A percentile compares a stretch with the other conserved stretches of the same genome.
Evolutionary conservation across 805 yeast species (phyloP).

Genomic region (Candida vaughaniae): DNA sequence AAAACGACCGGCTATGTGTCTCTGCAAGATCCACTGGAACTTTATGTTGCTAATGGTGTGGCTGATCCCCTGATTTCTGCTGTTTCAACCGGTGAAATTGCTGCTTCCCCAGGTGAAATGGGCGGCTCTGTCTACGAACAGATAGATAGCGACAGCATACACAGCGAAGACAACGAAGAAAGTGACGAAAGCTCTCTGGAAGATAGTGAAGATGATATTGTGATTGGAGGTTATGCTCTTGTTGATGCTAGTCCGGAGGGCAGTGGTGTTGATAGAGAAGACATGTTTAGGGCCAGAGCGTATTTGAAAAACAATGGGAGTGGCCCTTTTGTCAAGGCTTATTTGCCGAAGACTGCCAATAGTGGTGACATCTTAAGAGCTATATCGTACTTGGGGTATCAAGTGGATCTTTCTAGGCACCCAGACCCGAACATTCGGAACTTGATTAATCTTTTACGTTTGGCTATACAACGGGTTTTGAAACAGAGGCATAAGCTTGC

Average conservation of each 20-base stretch:
- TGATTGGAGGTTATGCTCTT: conserved; percentile 1
- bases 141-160: too few species aligned
- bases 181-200: conserved; percentile 2
- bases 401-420: conserved; percentile 14
- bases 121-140: too few species aligned
- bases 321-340: conserved; percentile 56
- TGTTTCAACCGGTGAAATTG: too few species aligned
- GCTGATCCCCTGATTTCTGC: too few species aligned
- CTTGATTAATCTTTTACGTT: conserved; percentile 53
- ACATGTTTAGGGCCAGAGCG: conserved; percentile 32
- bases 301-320: conserved; percentile 62
- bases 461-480: conserved; percentile 64
- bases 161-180: too few species aligned
- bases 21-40: too few species aligned
- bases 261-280: not conserved
- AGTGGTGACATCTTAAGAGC: conserved; percentile 56
- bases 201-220: not conserved
- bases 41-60: too few species aligned
- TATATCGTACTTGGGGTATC: conserved; percentile 59
- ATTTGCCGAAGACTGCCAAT: conserved; percentile 59
- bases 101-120: too few species aligned
- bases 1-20: too few species aligned
- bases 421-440: conserved; percentile 8
- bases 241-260: conserved; percentile 6
- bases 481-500: conserved; percentile 55